Base-by-base conservation (phyloP, 306 rosid species). In the Dalbergia oliveri region DNA sequence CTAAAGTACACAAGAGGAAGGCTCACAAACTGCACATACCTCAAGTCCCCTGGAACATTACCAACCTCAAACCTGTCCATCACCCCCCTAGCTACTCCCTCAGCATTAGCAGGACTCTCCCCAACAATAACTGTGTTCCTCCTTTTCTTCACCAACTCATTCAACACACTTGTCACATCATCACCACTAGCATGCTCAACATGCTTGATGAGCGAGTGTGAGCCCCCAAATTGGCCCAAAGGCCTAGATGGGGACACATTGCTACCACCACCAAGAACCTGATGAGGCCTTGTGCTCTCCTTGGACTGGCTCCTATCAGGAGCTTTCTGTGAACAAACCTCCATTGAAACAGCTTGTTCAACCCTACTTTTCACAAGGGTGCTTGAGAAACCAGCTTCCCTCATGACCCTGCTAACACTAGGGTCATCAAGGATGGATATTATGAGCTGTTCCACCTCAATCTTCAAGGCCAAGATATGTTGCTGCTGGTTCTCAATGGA, bases 311-410 rank as follows among this genome's bases (percentile, higher is more conserved):
- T 62, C 41, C 39, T 58, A n/a, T 62, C 8, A 51, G 84, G 33
- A 18, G 64, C 61, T 43, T 76, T 76, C 59, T 80, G 86, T 43
- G 95, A 86, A 81, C 82, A 85, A 76, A 88, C 83, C 57, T 91
- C 97, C 16, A 85, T 33, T 26, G 95, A 88, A 81, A 88, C 88
- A 57, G 91, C 64, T 77, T 91, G 94, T 53, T 94, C 95, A 33
- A 94, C 97, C 63, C 84, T 84, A 68, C 12, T 81, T 83, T 94
- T 94, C 1, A 94, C 89, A 68, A 85, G 90, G 59, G 95, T 66
- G 54, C 98, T 94, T 3, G 97, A 90, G 80, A 94, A 94, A 79
- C 97, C 95, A 78, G 98, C 98, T 80, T 94, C 98, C 77, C 98
- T 89, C 98, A 94, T 94, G 73, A 94, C 98, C 68, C 98, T 85